A percentile compares a stretch with the other conserved stretches of the same genome.
Conservation (phyloP, 108 stramenopile genomes). For the Craspedostauros australis region DNA sequence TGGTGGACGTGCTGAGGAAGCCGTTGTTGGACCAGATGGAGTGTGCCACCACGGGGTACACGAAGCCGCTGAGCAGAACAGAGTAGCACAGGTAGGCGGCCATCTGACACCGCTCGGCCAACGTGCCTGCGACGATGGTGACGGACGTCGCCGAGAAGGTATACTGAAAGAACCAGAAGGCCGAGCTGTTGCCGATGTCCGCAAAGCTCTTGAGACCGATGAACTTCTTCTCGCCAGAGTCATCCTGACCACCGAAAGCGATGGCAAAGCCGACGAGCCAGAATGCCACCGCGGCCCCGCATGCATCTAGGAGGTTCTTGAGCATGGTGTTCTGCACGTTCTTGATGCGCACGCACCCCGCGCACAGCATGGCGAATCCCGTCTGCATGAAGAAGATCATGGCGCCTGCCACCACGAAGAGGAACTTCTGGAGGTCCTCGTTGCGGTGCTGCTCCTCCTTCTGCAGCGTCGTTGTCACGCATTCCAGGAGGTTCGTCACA, state of each 20-base stretch:
- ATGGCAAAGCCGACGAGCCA: conserved; percentile 78
- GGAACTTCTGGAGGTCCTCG: conserved; percentile 14
- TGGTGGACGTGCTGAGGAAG: conserved; percentile 61
- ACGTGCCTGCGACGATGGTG: conserved; percentile 88
- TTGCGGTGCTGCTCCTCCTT: background rate
- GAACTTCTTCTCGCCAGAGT: conserved; percentile 34
- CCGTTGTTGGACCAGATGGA: conserved; percentile 75
- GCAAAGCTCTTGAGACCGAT: conserved; percentile 57
- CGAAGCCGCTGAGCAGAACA: conserved; percentile 64
- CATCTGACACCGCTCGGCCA: conserved; percentile 88
- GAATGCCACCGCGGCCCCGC: conserved; percentile 68
- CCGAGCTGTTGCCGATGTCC: conserved; percentile 20
- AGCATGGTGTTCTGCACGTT: conserved; percentile 84
- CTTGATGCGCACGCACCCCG: conserved; percentile 73
- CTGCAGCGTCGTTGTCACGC: conserved; percentile 31
- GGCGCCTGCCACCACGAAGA: conserved; percentile 31
- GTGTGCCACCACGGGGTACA: conserved; percentile 82
- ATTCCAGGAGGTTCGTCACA: conserved; percentile 21
- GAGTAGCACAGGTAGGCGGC: conserved; percentile 75
- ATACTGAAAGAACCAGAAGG: conserved; percentile 82
- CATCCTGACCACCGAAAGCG: conserved; percentile 57
- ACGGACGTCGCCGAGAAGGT: conserved; percentile 78
- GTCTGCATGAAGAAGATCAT: conserved; percentile 69
- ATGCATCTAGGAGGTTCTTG: conserved; percentile 81
- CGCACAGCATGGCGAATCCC: conserved; percentile 83